These are phyloP conservation scores for Drechslerella stenobrocha DNA, from an alignment of 2,329 filamentous ascomycete genomes.

Conservation along the genomic window DNA sequence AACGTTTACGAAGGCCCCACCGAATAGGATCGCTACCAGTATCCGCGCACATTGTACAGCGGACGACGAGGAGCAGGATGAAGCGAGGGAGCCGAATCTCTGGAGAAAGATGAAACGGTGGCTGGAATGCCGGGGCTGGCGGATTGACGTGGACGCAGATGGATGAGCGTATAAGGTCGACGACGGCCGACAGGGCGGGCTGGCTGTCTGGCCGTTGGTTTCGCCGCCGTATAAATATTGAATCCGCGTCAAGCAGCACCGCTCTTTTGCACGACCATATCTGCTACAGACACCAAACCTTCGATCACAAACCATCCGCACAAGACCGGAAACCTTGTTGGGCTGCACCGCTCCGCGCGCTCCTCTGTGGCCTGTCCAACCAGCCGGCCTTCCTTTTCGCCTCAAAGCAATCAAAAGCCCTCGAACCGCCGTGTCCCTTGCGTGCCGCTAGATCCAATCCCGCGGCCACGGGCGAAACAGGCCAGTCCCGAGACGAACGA, in stretches of 20 bases:
- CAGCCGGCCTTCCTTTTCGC: constrained; percentile 17
- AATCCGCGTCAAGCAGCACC: too few relatives aligned
- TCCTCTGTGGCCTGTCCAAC: background rate
- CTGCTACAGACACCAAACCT: background rate
- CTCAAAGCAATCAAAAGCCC: constrained; percentile 19
- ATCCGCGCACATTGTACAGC: background rate
- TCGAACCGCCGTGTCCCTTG: constrained; percentile 42
- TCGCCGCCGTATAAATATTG: too few relatives aligned
- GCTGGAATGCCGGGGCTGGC: background rate
- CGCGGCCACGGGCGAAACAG: too few relatives aligned
- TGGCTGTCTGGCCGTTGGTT: too few relatives aligned
- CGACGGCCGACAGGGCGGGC: too few relatives aligned
- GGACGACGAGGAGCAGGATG: background rate
- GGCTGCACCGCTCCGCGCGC: too few relatives aligned
- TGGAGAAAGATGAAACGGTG: background rate
- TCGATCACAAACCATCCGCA: background rate
- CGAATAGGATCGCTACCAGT: background rate
- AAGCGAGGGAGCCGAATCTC: background rate
- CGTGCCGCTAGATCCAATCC: constrained; percentile 23
- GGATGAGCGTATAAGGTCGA: background rate
- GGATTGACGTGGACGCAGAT: background rate
- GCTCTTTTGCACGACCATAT: too few relatives aligned
- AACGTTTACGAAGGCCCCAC: constrained; percentile 6
- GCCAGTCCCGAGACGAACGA: too few relatives aligned
- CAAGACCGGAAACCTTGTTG: background rate